These are phyloP conservation scores for Talaromyces sp. DNA, from an alignment of 2,329 filamentous ascomycete species.

Conservation along the genomic window DNA sequence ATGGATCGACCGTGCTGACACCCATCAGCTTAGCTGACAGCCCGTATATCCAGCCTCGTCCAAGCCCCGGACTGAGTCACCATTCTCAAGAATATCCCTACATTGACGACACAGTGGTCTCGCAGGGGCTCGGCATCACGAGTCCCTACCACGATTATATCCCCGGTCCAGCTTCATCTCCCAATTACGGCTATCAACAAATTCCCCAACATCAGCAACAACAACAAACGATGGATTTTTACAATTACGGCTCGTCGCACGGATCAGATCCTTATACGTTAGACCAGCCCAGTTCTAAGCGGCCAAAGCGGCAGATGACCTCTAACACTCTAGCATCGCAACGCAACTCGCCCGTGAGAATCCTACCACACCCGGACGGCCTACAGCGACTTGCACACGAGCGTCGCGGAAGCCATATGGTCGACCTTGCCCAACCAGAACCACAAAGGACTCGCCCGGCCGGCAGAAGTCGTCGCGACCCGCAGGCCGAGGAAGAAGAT, in stretches of 20 bases:
- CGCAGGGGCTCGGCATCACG: constrained; percentile 39
- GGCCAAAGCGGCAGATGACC: constrained; percentile 24
- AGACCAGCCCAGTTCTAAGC: constrained; percentile 23
- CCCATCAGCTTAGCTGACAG: constrained; percentile 39
- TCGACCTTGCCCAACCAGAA: constrained; percentile 24
- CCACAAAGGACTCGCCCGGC: constrained; percentile 29
- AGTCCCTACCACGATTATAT: constrained; percentile 32
- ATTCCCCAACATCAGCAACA: not conserved
- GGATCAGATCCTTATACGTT: constrained; percentile 25
- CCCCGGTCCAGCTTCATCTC: constrained; percentile 25
- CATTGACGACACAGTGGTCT: constrained; percentile 28
- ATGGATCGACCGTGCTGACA: constrained; percentile 31
- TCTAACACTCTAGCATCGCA: constrained; percentile 20
- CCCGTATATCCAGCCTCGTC: constrained; percentile 29
- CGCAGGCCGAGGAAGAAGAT: constrained; percentile 39
- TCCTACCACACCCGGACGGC: constrained; percentile 40
- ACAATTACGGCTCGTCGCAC: constrained; percentile 23
- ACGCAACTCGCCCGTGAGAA: constrained; percentile 33
- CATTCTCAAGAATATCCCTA: constrained; percentile 39
- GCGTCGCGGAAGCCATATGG: constrained; percentile 27
- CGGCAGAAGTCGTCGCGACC: constrained; percentile 34
- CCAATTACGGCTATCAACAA: constrained; percentile 27
- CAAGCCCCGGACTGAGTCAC: constrained; percentile 36
- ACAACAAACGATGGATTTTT: constrained; percentile 20
- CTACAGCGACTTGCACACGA: constrained; percentile 39